Percentiles rank a stretch among this genome's conserved stretches.
phyloP scores from a whole-genome alignment of 2,329 filamentous ascomycete genomes.

The Fusarium camptoceras region DNA sequence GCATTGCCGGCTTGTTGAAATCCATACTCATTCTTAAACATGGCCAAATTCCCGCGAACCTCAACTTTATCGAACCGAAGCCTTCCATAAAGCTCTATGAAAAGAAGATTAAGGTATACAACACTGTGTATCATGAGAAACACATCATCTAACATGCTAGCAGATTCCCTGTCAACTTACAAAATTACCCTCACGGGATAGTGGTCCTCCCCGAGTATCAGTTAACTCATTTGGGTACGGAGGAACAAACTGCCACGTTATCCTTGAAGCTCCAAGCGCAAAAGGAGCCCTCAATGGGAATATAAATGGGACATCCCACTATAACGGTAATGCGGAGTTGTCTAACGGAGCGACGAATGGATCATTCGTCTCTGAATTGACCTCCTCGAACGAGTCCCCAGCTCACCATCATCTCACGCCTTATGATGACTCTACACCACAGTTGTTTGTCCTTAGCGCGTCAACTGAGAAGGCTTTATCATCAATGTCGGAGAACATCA shows the following conservation, averaged over 20 bases:
- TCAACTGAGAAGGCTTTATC: constrained; percentile 7
- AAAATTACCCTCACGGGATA: background rate
- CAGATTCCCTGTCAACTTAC: constrained; percentile 4
- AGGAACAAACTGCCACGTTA: constrained; percentile 13
- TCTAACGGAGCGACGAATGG: background rate
- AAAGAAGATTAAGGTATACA: constrained; percentile 1
- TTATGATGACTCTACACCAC: background rate
- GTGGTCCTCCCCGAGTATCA: background rate
- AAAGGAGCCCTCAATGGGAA: background rate
- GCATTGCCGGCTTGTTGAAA: constrained; percentile 3
- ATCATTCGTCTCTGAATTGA: background rate
- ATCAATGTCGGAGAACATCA: background rate
- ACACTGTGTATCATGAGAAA: rapidly evolving
- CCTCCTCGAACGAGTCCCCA: background rate
- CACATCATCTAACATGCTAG: background rate
- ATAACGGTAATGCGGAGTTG: rapidly evolving
- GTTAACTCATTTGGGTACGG: constrained; percentile 16
- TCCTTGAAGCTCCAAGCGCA: background rate
- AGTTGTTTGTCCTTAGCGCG: constrained; percentile 1
- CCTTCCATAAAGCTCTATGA: constrained; percentile 8
- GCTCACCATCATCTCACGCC: rapidly evolving
- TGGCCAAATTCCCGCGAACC: constrained; percentile 1
- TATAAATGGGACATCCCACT: background rate
- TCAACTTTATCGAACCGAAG: constrained; percentile 12
- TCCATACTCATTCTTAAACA: constrained; percentile 6